Percentiles rank a stretch among this genome's conserved stretches.
Conservation (phyloP, 2,329 filamentous ascomycete genomes). For the Macrophomina tecta region DNA sequence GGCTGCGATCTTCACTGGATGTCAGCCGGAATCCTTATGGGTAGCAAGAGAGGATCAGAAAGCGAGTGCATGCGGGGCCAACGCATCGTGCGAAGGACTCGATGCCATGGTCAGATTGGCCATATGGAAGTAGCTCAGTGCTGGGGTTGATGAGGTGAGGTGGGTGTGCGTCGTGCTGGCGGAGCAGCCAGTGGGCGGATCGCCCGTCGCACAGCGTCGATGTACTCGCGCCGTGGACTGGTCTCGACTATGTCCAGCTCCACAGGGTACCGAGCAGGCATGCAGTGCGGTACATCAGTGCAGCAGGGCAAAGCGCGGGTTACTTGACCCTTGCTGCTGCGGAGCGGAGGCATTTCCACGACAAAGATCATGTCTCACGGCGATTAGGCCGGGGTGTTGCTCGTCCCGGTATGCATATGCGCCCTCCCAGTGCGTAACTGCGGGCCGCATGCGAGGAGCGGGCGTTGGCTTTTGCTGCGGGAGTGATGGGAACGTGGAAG, state of each 20-base stretch:
- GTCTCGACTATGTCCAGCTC: neutral
- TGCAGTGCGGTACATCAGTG: neutral
- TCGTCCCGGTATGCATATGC: conserved; percentile 1
- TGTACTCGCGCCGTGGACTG: conserved; percentile 5
- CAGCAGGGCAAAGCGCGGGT: neutral
- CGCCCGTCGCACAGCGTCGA: conserved; percentile 6
- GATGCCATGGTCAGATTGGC: neutral
- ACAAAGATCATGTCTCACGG: conserved; percentile 13
- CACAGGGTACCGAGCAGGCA: neutral
- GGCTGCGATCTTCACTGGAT: neutral
- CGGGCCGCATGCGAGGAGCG: conserved; percentile 18
- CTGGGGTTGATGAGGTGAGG: conserved; percentile 4
- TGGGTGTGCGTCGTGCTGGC: conserved; percentile 3
- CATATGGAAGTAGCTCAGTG: neutral
- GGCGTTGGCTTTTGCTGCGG: conserved; percentile 1
- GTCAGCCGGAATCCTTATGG: neutral
- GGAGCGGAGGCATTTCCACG: conserved; percentile 11
- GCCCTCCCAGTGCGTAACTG: conserved; percentile 1
- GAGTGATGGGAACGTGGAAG: conserved; percentile 12
- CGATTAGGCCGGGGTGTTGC: neutral
- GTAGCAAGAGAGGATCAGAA: neutral
- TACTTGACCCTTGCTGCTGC: conserved; percentile 1
- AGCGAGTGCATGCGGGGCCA: neutral
- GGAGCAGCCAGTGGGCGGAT: neutral
- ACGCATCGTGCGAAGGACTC: neutral